Conservation (phyloP, 768 basidiomycete genomes). For the Xerocomellus dryophilus region DNA sequence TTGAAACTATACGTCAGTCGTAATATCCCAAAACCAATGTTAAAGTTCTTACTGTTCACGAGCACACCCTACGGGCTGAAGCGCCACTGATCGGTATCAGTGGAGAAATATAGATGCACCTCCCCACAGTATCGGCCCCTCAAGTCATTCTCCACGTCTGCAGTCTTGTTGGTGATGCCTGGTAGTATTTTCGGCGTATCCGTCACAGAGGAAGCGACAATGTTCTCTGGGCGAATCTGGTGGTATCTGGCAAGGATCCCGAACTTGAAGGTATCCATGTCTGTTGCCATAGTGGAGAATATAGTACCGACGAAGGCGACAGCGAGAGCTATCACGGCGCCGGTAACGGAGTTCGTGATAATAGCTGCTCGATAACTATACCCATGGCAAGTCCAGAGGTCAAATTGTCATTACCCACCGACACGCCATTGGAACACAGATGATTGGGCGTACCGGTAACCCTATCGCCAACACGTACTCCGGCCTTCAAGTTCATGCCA, state of each 20-base stretch:
- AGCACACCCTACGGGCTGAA: slow-evolving; percentile 50
- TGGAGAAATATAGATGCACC: too few species aligned
- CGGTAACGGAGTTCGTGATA: slow-evolving; percentile 58
- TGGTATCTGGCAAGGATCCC: slow-evolving; percentile 61
- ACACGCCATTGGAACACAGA: background rate
- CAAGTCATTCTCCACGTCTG: slow-evolving; percentile 51
- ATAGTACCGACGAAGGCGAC: slow-evolving; percentile 64
- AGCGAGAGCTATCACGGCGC: slow-evolving; percentile 63
- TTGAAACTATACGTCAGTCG: slow-evolving; percentile 64
- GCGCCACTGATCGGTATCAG: background rate
- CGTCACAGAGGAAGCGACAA: slow-evolving; percentile 67
- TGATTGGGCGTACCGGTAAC: slow-evolving; percentile 52
- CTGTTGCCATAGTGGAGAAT: slow-evolving; percentile 68
- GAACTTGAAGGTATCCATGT: slow-evolving; percentile 64
- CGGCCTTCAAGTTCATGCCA: slow-evolving; percentile 50
- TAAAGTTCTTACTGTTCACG: slow-evolving; percentile 57
- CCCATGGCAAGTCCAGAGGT: background rate
- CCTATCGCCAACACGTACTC: slow-evolving; percentile 58
- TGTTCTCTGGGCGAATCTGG: slow-evolving; percentile 68
- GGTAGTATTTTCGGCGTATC: slow-evolving; percentile 60
- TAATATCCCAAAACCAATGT: slow-evolving; percentile 40
- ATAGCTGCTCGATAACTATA: slow-evolving; percentile 43
- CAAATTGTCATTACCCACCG: background rate
- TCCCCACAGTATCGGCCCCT: too few species aligned
- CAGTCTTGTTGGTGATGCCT: slow-evolving; percentile 51